A percentile compares a stretch with the other conserved stretches of the same genome.
Evolutionary conservation across 306 rosid genomes (phyloP).

Genomic region (Castanea crenata): DNA sequence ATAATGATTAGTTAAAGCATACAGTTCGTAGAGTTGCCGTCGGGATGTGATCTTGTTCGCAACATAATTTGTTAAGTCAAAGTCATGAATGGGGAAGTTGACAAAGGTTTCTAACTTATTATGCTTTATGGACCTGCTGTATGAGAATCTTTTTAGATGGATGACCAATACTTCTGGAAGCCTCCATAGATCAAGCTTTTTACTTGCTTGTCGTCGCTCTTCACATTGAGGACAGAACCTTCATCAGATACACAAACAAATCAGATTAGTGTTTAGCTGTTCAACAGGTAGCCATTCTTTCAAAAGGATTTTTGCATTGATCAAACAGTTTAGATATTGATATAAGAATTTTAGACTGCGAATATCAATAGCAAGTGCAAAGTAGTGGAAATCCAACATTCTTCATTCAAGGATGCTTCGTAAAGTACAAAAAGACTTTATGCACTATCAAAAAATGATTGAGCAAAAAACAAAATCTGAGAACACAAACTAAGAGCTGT

Average conservation of each 20-base stretch:
- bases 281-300: background rate
- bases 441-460: background rate
- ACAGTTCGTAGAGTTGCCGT: slow-evolving; percentile 79
- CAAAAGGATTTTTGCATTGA: slow-evolving; percentile 1
- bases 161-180: slow-evolving; percentile 96
- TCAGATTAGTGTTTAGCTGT: slow-evolving; percentile 7
- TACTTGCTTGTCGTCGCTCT: slow-evolving; percentile 96
- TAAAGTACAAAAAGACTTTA: background rate
- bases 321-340: background rate
- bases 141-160: slow-evolving; percentile 94
- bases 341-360: background rate
- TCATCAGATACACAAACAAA: slow-evolving; percentile 28
- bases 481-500: background rate
- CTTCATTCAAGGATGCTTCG: slow-evolving; percentile 8
- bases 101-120: slow-evolving; percentile 84
- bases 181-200: slow-evolving; percentile 97
- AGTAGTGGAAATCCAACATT: background rate
- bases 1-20: slow-evolving; percentile 90
- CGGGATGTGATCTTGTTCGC: slow-evolving; percentile 80
- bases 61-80: slow-evolving; percentile 82
- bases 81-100: slow-evolving; percentile 89
- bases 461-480: background rate
- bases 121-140: slow-evolving; percentile 98
- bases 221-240: slow-evolving; percentile 94
- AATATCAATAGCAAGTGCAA: slow-evolving; percentile 8